Evolutionary conservation across 169 alveolate species (phyloP), one percentile per base, ranked within the genome.

Genomic region (Babesia caballi): DNA sequence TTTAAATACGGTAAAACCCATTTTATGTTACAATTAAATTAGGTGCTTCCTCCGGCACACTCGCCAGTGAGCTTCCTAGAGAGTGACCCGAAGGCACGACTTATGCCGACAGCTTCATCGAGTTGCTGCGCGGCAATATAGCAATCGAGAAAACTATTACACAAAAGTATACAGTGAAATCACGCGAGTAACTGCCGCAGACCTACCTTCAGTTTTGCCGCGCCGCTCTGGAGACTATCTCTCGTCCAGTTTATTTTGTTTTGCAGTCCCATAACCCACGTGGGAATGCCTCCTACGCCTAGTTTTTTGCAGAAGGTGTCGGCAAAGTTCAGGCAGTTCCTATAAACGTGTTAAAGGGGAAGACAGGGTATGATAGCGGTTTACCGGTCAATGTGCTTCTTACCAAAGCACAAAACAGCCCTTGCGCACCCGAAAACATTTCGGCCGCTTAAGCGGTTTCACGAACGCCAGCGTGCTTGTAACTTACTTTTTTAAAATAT

Each of bases 181-280:
- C n/a, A n/a, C n/a, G n/a, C n/a, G n/a, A n/a, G n/a, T n/a, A n/a
- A n/a, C n/a, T n/a, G n/a, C n/a, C n/a, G n/a, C n/a, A n/a, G n/a
- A 2, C 74, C 27, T 59, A 77, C 88, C 83, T 71, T 69, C 1
- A 70, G 33, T 33, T 70, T 81, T 25, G 76, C 76, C 4, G 84
- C 83, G 0, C 80, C 78, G 36, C 70, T 81, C 50, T 83, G 82
- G 32, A 88, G 51, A 42, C 86, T 88, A 40, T 71, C 74, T 21
- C 84, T 53, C 12, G 89, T 82, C 93, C 93, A 88, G 47, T 80
- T 88, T 0, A 88, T 71, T 54, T 88, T 88, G 70, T 88, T 88
- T 69, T 88, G 93, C 56, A 88, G 84, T 40, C 93, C 89, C 93
- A 88, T 88, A 8, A 88, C 89, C 93, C 93, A 88, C 11, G 74